A percentile compares a stretch with the other conserved stretches of the same genome.
phyloP scores from a whole-genome alignment of 2,329 filamentous ascomycete species.

The Epichloe baconii region DNA sequence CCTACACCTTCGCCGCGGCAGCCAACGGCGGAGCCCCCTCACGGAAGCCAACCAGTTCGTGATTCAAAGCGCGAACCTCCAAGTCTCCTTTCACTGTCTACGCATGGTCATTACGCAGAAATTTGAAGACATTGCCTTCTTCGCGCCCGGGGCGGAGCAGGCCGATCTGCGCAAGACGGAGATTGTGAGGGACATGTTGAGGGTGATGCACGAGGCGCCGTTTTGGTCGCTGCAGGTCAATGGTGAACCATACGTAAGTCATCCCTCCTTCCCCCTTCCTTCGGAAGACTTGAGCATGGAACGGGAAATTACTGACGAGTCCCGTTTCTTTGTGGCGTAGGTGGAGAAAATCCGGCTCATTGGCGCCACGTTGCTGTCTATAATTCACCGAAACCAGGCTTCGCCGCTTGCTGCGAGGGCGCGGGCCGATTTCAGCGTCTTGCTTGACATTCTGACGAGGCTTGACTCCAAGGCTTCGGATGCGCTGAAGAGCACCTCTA shows the following conservation, averaged over 20 bases:
- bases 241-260: slow-evolving; percentile 25
- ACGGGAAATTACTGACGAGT: neutral
- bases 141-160: slow-evolving; percentile 17
- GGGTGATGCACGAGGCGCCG: slow-evolving; percentile 26
- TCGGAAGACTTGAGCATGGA: too few relatives aligned
- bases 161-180: slow-evolving; percentile 26
- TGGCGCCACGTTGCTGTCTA: slow-evolving; percentile 24
- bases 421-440: slow-evolving; percentile 23
- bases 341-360: slow-evolving; percentile 28
- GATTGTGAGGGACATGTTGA: slow-evolving; percentile 29
- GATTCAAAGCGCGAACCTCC: slow-evolving; percentile 28
- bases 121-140: slow-evolving; percentile 20
- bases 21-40: slow-evolving; percentile 8
- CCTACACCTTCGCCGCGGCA: slow-evolving; percentile 12
- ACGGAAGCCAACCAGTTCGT: slow-evolving; percentile 18
- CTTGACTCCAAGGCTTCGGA: slow-evolving; percentile 31
- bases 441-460: slow-evolving; percentile 27
- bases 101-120: slow-evolving; percentile 27
- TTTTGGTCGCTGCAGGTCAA: slow-evolving; percentile 29
- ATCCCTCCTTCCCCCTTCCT: neutral
- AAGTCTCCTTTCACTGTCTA: slow-evolving; percentile 27
- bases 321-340: slow-evolving; percentile 8
- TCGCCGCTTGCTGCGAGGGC: slow-evolving; percentile 25
- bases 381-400: slow-evolving; percentile 24
- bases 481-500: slow-evolving; percentile 20